These are phyloP conservation scores for Saprolegnia diclina DNA, from an alignment of 352 stramenopile genomes.

Conservation along the genomic window DNA sequence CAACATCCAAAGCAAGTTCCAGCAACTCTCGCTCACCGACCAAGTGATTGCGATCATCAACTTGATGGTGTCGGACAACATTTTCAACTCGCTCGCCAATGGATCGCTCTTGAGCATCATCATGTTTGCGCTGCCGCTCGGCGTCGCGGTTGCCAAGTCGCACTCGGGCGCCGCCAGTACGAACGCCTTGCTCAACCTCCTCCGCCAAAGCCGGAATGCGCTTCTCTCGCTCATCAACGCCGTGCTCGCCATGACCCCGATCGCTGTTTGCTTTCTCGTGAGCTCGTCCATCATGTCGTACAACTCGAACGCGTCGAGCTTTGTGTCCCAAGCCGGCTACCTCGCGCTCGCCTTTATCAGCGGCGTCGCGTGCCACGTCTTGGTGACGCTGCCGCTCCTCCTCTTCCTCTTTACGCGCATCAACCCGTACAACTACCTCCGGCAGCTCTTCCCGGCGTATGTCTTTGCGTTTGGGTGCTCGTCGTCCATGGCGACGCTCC, in stretches of 20 bases:
- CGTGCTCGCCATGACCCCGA: conserved; percentile 27
- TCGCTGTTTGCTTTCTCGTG: not conserved
- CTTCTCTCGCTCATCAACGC: conserved; percentile 46
- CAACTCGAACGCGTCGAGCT: conserved; percentile 7
- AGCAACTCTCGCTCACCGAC: conserved; percentile 44
- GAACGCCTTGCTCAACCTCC: not conserved
- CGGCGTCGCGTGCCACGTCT: conserved; percentile 28
- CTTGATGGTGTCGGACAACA: conserved; percentile 57
- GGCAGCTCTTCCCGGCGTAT: conserved; percentile 33
- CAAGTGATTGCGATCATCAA: conserved; percentile 57
- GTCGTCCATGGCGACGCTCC: conserved; percentile 44
- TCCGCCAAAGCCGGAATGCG: conserved; percentile 39
- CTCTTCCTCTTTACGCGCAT: conserved; percentile 31
- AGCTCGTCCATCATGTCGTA: not conserved
- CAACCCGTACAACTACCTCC: conserved; percentile 37
- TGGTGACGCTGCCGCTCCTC: conserved; percentile 38
- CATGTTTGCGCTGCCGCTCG: conserved; percentile 62
- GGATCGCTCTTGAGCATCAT: conserved; percentile 55
- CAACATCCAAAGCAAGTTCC: conserved; percentile 33
- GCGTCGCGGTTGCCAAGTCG: conserved; percentile 25
- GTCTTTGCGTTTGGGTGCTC: conserved; percentile 39
- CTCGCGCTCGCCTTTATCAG: conserved; percentile 34
- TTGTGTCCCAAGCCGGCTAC: conserved; percentile 37
- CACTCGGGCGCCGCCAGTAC: not conserved
- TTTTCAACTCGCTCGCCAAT: conserved; percentile 44